Base-by-base conservation (phyloP, 768 basidiomycete genomes). In the Sporobolomyces phaffii region DNA sequence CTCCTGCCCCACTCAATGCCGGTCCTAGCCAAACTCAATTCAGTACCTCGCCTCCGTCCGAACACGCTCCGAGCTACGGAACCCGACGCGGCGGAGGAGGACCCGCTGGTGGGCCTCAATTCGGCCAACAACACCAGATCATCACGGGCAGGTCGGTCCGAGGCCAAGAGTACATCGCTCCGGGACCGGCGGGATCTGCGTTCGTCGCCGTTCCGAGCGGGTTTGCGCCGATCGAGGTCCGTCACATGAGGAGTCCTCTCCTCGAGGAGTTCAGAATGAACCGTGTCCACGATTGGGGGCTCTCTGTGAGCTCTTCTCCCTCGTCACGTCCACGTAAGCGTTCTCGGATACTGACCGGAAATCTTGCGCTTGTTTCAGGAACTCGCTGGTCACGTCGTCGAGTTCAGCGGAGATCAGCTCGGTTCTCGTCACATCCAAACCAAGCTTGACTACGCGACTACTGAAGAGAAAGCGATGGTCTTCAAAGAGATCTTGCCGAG, bases 371-470 rank as follows among this genome's bases (percentile, higher is more conserved):
- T 75, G 60, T 22, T 52, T 24, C 68, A 97, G 94, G 91, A 94
- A 73, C 86, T 99, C 69, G 81, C 82, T 49, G 90, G 90, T 11
- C 84, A 88, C 76, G 78, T 94, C 60, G 86, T 89, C 44, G 94
- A 97, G 77, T 99, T 99, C 77, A 87, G 89, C 64, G 84, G 85
- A 18, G 94, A 98, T 78, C 93, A 96, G 76, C 89, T 93, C 69
- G 94, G 92, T n/a, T 96, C 92, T n/a, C 85, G 94, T 13, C 91
- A 97, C 78, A 92, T 99, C 67, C 94, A 98, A 76, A 86, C 88
- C 73, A 87, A 88, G 75, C 81, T 97, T 45, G 86, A 89, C 76
- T 80, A 79, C 3, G 87, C 90, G 8, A 82, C 84, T n/a, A 81
- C 81, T 43, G 90, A 90, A 65, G 91, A 91, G 74, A 87, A 85